Conservation (phyloP, 2,329 filamentous ascomycete genomes). For the Remersonia thermophila region DNA sequence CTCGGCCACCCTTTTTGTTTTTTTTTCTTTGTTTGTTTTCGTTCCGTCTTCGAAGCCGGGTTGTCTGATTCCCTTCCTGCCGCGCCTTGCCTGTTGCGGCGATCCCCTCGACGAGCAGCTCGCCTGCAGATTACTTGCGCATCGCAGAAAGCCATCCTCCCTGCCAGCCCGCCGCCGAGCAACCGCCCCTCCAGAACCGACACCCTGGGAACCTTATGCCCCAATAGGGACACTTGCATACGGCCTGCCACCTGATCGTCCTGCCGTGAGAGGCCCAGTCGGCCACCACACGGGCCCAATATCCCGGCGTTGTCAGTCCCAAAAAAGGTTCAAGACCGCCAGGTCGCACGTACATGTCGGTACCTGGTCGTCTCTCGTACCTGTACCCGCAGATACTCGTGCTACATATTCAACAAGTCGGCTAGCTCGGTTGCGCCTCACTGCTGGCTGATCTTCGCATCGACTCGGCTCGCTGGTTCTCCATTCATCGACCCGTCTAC, state of each 20-base stretch:
- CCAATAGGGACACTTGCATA: slow-evolving; percentile 35
- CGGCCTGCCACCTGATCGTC: slow-evolving; percentile 34
- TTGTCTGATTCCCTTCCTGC: too few relatives aligned
- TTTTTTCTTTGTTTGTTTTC: too few relatives aligned
- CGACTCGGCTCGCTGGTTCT: slow-evolving; percentile 13
- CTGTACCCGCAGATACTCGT: slow-evolving; percentile 19
- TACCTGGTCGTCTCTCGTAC: slow-evolving; percentile 22
- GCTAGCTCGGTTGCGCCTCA: slow-evolving; percentile 15
- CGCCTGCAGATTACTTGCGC: not conserved
- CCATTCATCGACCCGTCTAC: slow-evolving; percentile 15
- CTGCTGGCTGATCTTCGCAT: slow-evolving; percentile 17
- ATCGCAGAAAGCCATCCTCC: not conserved
- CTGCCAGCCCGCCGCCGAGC: too few relatives aligned
- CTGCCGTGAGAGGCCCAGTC: slow-evolving; percentile 24
- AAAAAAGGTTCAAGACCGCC: not conserved
- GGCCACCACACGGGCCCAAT: slow-evolving; percentile 28
- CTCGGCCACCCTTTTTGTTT: too few relatives aligned
- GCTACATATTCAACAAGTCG: slow-evolving; percentile 12
- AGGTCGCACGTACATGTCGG: slow-evolving; percentile 5
- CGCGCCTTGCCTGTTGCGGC: too few relatives aligned
- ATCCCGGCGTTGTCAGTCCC: slow-evolving; percentile 19
- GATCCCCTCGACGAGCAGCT: too few relatives aligned
- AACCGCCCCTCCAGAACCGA: slow-evolving; percentile 12
- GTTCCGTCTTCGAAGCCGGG: too few relatives aligned
- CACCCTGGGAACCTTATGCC: slow-evolving; percentile 24